phyloP scores from a whole-genome alignment of 805 yeast species.

The Wickerhamiella brachini region DNA sequence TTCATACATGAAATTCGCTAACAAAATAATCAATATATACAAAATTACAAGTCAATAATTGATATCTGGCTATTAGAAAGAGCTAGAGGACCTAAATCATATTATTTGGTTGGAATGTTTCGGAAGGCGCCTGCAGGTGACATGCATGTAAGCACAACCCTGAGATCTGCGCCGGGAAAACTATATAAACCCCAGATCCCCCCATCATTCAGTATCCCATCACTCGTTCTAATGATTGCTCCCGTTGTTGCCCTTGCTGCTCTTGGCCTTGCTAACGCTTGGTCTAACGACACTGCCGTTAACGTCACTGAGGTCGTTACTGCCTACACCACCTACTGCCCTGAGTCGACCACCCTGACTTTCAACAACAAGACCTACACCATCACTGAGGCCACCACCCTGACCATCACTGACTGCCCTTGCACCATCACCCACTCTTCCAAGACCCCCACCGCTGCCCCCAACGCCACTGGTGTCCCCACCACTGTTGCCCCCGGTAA shows the following conservation, averaged over 20 bases:
- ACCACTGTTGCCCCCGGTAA: conserved; percentile 5
- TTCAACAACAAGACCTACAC: conserved; percentile 54
- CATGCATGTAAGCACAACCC: neutral
- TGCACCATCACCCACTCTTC: conserved; percentile 7
- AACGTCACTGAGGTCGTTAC: conserved; percentile 14
- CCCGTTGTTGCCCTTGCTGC: conserved; percentile 30
- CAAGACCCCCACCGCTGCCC: conserved; percentile 5
- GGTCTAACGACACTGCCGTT: conserved; percentile 10
- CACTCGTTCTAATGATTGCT: neutral
- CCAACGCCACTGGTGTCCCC: conserved; percentile 10
- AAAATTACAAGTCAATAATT: too few relatives aligned
- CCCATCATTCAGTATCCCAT: neutral
- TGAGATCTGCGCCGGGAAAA: neutral
- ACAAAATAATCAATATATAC: too few relatives aligned
- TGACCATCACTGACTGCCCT: conserved; percentile 41
- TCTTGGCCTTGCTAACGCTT: conserved; percentile 43
- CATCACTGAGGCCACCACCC: conserved; percentile 55
- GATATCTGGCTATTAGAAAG: neutral
- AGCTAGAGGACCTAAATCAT: neutral
- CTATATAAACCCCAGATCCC: neutral
- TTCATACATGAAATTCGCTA: neutral
- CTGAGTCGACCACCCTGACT: conserved; percentile 29
- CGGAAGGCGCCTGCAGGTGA: neutral
- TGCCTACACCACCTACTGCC: conserved; percentile 19
- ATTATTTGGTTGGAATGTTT: neutral